phyloP scores from a whole-genome alignment of 768 basidiomycete genomes.

The Lactifluus echinatus region DNA sequence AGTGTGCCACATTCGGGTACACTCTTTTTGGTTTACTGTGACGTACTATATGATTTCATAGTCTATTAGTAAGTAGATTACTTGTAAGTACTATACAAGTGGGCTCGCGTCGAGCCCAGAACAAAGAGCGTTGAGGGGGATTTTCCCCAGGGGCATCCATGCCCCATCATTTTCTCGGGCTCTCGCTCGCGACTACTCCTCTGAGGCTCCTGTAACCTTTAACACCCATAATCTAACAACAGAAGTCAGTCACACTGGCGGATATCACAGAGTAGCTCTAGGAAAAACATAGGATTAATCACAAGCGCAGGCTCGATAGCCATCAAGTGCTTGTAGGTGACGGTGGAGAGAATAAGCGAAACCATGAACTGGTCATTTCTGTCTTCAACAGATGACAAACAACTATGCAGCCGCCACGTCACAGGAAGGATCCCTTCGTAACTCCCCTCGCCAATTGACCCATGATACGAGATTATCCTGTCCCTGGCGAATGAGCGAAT shows the following conservation, averaged over 20 bases:
- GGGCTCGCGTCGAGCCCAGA: too few relatives aligned
- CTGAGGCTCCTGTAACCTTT: too few relatives aligned
- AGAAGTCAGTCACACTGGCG: neutral
- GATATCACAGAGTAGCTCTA: neutral
- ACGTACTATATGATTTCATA: too few relatives aligned
- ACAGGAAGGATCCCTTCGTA: neutral
- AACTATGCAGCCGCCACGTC: neutral
- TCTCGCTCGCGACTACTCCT: too few relatives aligned
- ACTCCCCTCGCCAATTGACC: neutral
- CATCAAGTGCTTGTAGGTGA: neutral
- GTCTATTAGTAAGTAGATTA: too few relatives aligned
- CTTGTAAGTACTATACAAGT: too few relatives aligned
- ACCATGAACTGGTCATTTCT: neutral
- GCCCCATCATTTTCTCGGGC: too few relatives aligned
- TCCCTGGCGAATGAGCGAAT: constrained; percentile 1
- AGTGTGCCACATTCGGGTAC: too few relatives aligned
- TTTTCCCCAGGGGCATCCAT: too few relatives aligned
- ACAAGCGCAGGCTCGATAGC: neutral
- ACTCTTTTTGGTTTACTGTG: too few relatives aligned
- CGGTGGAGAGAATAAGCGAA: neutral
- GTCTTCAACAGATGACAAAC: neutral
- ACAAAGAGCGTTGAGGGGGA: too few relatives aligned
- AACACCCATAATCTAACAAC: too few relatives aligned
- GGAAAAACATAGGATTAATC: neutral
- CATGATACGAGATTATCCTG: neutral